Evolutionary conservation across 106 monocot genomes (phyloP).

Genomic region (Gastrodia elata): DNA sequence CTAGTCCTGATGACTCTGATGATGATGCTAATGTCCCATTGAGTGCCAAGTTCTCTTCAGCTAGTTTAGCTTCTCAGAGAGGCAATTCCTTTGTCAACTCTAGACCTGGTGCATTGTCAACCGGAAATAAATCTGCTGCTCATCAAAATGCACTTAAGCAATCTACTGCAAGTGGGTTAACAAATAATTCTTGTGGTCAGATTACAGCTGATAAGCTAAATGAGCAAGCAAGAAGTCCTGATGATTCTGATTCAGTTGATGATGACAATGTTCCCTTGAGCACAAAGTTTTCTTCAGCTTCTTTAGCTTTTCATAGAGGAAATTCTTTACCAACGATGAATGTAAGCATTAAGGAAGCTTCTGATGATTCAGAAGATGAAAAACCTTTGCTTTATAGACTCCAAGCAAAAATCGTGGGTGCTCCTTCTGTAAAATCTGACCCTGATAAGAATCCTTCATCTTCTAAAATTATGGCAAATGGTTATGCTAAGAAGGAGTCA

Average conservation of each 20-base stretch:
- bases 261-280: slow-evolving; percentile 31
- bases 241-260: slow-evolving; percentile 23
- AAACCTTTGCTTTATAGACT: slow-evolving; percentile 43
- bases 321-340: slow-evolving; percentile 4
- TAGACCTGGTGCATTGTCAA: slow-evolving; percentile 12
- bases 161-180: neutral
- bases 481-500: slow-evolving; percentile 20
- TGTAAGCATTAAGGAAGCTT: slow-evolving; percentile 3
- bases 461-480: slow-evolving; percentile 28
- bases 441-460: slow-evolving; percentile 34
- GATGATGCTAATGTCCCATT: slow-evolving; percentile 29
- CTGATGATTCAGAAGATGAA: slow-evolving; percentile 41
- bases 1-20: slow-evolving; percentile 10
- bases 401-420: slow-evolving; percentile 14
- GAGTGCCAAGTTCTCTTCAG: slow-evolving; percentile 23
- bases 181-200: neutral
- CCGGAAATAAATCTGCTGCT: neutral
- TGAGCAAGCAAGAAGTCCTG: neutral
- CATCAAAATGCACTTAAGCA: neutral
- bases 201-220: neutral
- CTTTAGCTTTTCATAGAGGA: neutral
- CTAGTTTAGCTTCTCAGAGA: neutral
- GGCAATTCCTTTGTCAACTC: slow-evolving; percentile 10
- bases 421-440: slow-evolving; percentile 15
- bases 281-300: slow-evolving; percentile 17